phyloP scores from a whole-genome alignment of 257 asterid species.

The Primulina huaijiensis region DNA sequence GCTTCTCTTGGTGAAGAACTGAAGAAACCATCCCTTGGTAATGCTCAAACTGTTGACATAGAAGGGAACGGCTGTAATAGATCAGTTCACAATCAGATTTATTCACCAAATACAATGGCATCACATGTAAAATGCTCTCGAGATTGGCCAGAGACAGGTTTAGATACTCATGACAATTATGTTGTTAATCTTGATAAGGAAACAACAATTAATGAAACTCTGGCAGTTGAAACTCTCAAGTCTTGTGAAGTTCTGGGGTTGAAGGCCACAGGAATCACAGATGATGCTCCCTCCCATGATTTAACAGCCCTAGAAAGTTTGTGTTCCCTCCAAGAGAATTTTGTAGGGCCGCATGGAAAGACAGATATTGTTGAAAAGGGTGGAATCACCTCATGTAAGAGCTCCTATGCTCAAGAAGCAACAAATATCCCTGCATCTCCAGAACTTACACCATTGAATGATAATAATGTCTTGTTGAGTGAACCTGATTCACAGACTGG shows the following conservation, averaged over 20 bases:
- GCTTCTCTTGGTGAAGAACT: conserved; percentile 28
- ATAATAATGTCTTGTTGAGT: conserved; percentile 29
- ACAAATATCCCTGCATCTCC: conserved; percentile 25
- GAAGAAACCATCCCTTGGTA: conserved; percentile 23
- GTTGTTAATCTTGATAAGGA: conserved; percentile 34
- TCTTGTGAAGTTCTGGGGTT: conserved; percentile 28
- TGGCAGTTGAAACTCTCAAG: conserved; percentile 26
- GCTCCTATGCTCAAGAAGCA: conserved; percentile 31
- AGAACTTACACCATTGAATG: conserved; percentile 28
- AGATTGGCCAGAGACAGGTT: conserved; percentile 24
- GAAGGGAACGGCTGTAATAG: conserved; percentile 27
- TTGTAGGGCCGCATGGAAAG: conserved; percentile 29
- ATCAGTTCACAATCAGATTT: conserved; percentile 27
- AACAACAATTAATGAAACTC: conserved; percentile 21
- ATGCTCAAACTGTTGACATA: conserved; percentile 25
- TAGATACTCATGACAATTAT: conserved; percentile 27
- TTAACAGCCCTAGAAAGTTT: conserved; percentile 29
- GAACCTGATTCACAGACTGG: conserved; percentile 30
- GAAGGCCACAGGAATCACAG: conserved; percentile 25
- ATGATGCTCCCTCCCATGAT: conserved; percentile 22
- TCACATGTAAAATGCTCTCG: conserved; percentile 23
- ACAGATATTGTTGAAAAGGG: conserved; percentile 28
- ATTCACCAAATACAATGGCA: conserved; percentile 27
- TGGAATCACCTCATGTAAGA: conserved; percentile 24
- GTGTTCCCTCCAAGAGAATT: conserved; percentile 28